Percentiles rank a stretch among this genome's conserved stretches.
phyloP scores from a whole-genome alignment of 306 rosid species.

The Cicer pinnatifidum region DNA sequence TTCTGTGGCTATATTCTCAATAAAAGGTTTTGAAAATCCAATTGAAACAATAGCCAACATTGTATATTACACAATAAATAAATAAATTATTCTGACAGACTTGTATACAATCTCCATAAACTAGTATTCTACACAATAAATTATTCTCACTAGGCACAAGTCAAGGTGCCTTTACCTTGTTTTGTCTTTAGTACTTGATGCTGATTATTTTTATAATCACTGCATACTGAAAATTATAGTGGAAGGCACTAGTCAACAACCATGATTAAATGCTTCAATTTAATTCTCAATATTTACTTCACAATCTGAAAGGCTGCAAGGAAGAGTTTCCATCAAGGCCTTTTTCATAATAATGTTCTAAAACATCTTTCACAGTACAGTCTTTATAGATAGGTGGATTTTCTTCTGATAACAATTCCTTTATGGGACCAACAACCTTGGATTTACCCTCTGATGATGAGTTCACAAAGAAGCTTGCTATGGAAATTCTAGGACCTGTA shows the following conservation, averaged over 20 bases:
- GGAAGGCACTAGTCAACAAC: neutral
- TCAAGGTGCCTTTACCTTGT: neutral
- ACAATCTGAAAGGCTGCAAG: neutral
- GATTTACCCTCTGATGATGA: neutral
- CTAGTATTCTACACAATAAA: conserved; percentile 30
- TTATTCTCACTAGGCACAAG: neutral
- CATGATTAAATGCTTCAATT: neutral
- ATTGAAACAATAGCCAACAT: conserved; percentile 33
- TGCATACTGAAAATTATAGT: neutral
- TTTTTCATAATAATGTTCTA: neutral
- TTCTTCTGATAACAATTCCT: neutral
- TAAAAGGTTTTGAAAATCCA: conserved; percentile 7
- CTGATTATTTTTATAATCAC: neutral
- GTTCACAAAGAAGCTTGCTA: neutral
- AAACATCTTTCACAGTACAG: neutral
- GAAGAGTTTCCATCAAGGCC: conserved; percentile 3
- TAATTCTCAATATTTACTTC: neutral
- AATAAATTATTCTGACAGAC: conserved; percentile 31
- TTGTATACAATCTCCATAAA: conserved; percentile 13
- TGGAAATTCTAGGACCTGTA: conserved; percentile 1
- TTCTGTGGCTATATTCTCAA: conserved; percentile 32
- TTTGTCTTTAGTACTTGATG: neutral
- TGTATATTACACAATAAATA: conserved; percentile 41
- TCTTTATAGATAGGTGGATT: neutral
- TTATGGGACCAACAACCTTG: neutral